These are phyloP conservation scores for Platanus orientalis DNA, from an alignment of 164 flowering plant genomes.

Conservation along the genomic window DNA sequence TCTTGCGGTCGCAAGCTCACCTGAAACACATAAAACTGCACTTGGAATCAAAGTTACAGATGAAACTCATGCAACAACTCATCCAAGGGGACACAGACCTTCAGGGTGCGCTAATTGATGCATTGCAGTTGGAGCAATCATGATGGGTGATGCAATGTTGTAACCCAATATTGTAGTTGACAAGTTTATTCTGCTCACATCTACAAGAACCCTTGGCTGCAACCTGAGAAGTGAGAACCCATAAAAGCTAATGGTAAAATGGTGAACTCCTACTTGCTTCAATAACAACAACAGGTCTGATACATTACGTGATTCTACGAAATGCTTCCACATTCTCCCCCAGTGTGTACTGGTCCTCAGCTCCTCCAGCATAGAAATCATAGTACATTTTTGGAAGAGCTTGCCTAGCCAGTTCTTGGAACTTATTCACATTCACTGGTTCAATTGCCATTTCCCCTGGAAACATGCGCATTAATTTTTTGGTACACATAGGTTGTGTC, in stretches of 20 bases:
- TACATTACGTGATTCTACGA: conserved; percentile 55
- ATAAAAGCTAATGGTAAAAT: conserved; percentile 4
- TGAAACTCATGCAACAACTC: not conserved
- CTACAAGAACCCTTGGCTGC: conserved; percentile 68
- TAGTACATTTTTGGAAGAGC: conserved; percentile 80
- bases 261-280: not conserved
- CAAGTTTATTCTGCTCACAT: conserved; percentile 61
- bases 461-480: not conserved
- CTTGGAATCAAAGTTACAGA: not conserved
- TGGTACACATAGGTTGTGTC: too few species aligned
- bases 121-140: conserved; percentile 71
- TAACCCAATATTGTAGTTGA: conserved; percentile 61
- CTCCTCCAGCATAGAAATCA: conserved; percentile 69
- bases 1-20: conserved; percentile 81
- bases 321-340: conserved; percentile 62
- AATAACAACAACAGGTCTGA: not conserved
- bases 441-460: conserved; percentile 42
- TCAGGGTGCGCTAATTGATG: conserved; percentile 73
- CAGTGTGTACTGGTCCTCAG: conserved; percentile 74
- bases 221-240: conserved; percentile 52
- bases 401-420: conserved; percentile 57
- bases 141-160: conserved; percentile 57
- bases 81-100: conserved; percentile 30
- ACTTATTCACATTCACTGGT: conserved; percentile 64
- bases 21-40: conserved; percentile 26